Evolutionary conservation across 371 early-diverging fungal genomes (phyloP).

Genomic region (Rhizopus arrhizus): DNA sequence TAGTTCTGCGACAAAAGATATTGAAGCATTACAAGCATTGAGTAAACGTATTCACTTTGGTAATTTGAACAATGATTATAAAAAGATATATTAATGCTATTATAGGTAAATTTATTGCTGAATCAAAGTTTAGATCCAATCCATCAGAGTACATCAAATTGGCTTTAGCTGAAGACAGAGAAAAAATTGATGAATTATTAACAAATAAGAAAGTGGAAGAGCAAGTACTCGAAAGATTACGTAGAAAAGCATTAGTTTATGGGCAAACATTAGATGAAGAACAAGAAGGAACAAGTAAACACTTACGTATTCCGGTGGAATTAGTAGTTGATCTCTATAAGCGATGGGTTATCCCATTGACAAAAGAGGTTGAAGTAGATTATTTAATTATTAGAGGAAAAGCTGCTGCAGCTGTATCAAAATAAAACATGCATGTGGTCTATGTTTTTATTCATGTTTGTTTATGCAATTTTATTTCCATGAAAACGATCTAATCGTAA

Average conservation of each 20-base stretch:
- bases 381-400: constrained; percentile 77
- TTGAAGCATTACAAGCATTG: constrained; percentile 89
- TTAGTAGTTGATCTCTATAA: constrained; percentile 88
- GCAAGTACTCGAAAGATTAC: constrained; percentile 75
- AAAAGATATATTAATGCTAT: neutral
- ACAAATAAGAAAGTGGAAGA: constrained; percentile 87
- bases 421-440: neutral
- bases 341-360: constrained; percentile 84
- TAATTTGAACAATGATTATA: constrained; percentile 23
- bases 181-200: constrained; percentile 79
- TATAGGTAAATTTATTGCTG: constrained; percentile 92
- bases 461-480: neutral
- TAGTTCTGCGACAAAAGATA: constrained; percentile 88
- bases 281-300: constrained; percentile 40
- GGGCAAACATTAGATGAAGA: constrained; percentile 80
- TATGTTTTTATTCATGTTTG: too few species aligned
- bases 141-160: constrained; percentile 82
- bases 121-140: constrained; percentile 87
- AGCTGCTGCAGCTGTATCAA: constrained; percentile 11
- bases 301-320: constrained; percentile 68
- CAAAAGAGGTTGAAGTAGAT: constrained; percentile 92
- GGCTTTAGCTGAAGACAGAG: constrained; percentile 75
- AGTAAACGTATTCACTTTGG: constrained; percentile 95
- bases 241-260: constrained; percentile 87
- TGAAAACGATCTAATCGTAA: too few species aligned